Base-by-base conservation (phyloP, 164 flowering plant genomes). In the Macadamia integrifolia region DNA sequence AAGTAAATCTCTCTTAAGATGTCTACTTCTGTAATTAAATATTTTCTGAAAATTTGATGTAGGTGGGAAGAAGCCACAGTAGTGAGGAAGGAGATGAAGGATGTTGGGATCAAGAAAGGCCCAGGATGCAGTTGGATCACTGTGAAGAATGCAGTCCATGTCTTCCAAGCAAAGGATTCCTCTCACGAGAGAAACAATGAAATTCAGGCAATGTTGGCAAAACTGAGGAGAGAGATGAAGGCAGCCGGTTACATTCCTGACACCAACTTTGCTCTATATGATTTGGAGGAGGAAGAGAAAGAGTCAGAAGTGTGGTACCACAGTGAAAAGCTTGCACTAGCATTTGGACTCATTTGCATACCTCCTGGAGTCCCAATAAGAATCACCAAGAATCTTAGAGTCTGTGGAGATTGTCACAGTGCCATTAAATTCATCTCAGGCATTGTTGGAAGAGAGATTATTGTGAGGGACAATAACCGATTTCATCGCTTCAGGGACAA, bases 241-340 rank as follows among this genome's bases (percentile, higher is more conserved):
- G 83, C 78, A 23, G 87, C 85, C 43, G 97, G 97, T 10, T 87
- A 87, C 65, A 60, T 79, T 17, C 79, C 97, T 3, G 85, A 89
- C 65, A 85, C 92, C 29, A 79, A 72, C 17, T 83, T 78, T 59
- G 92, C 89, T 0, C 87, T 88, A 0, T 85, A 76, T 53, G 94
- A 91, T 75, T 58, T 91, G 53, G 91, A 87, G 74, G 97, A 91
- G 67, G 93, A 91, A 76, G 97, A 91, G 77, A 87, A 86, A 72
- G 83, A 83, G 29, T 64, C 76, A 15, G 91, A 86, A 71, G 88
- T 88, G 49, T 85, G 85, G 81, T 67, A 73, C 75, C 97, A 88
- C 74, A 88, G 92, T 49, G 94, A 91, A 82, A 88, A 88, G 75
- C 78, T 88, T 67, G 97, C 97, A 10, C 85, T 91, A 60, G 92